Base-by-base conservation (phyloP, 768 basidiomycete species). In the Solioccasus polychromus region DNA sequence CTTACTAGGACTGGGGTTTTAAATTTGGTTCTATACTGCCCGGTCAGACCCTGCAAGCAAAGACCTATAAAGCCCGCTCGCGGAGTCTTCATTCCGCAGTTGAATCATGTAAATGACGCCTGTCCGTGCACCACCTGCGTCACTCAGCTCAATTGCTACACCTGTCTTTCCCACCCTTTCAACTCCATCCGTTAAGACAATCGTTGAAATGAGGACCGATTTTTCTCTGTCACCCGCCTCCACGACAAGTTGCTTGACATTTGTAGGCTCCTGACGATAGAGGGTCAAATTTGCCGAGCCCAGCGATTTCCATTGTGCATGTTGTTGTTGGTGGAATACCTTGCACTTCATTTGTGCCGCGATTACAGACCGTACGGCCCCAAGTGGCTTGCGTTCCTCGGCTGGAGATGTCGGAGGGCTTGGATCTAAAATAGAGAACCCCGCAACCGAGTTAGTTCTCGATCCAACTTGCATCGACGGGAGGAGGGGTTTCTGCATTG, bases 111-210 rank as follows among this genome's bases (percentile, higher is more conserved):
- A 96, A 45, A 98, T 73, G 61, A 97, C 82, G 20, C 95, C 96
- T 12, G 94, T 94, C 48, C 95, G 79, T 39, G 79, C 66, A n/a
- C 96, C 96, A 45, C 83, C 76, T 1, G 64, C 53, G 71, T 94
- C 90, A 66, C 90, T 93, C 41, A 99, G 70, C 67, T 98, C 95
- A 51, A 99, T 85, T 35, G 96, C 96, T 31, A 99, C 86, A 12
- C 96, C 96, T 3, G 95, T 98, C 71, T 95, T 97, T 18, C 91
- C 96, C n/a, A 99, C 95, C 36, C 95, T 77, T 69, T 99, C 96
- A 22, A 98, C 95, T 8, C 94, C 96, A 63, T 97, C 94, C 5
- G 85, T 91, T 41, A 97, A 72, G 24, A 99, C 90, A 51, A 98
- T 96, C 6, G 96, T 97, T 32, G 92, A 95, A 52, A 99, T 93